These are phyloP conservation scores for Tylopilus cervinicoccineus DNA, from an alignment of 768 basidiomycete genomes.

Conservation along the genomic window DNA sequence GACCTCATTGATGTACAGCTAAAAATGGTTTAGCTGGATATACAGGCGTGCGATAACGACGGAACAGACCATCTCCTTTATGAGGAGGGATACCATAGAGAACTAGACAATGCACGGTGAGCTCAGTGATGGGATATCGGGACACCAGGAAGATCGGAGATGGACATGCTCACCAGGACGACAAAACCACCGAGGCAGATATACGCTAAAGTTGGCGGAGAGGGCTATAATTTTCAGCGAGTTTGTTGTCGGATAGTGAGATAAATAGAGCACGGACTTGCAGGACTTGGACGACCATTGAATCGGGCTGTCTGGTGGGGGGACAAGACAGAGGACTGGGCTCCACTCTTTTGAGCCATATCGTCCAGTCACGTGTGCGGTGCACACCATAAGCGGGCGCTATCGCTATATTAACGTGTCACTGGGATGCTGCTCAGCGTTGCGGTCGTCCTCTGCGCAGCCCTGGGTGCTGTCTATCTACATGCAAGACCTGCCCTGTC, in stretches of 20 bases:
- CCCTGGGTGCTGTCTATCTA: conserved; percentile 45
- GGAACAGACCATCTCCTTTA: conserved; percentile 68
- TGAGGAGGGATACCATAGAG: conserved; percentile 75
- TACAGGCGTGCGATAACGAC: neutral
- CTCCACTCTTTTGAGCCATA: neutral
- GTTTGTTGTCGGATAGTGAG: conserved; percentile 14
- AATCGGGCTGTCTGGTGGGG: neutral
- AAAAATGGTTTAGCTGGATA: neutral
- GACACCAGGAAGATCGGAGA: neutral
- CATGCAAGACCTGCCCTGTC: conserved; percentile 44
- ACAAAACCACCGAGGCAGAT: conserved; percentile 58
- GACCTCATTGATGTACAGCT: conserved; percentile 92
- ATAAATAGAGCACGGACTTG: conserved; percentile 20
- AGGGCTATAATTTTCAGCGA: conserved; percentile 39
- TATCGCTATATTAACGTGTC: neutral
- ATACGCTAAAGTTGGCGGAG: conserved; percentile 52
- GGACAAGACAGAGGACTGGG: neutral
- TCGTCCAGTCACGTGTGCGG: neutral
- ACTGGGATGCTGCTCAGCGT: conserved; percentile 2
- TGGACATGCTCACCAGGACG: conserved; percentile 35
- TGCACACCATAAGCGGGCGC: neutral
- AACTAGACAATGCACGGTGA: conserved; percentile 45
- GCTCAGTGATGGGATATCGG: neutral
- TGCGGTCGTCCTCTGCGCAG: conserved; percentile 32
- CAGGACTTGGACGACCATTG: conserved; percentile 22